These are phyloP conservation scores for Skeletonema potamos DNA, from an alignment of 108 stramenopile genomes.

Conservation along the genomic window DNA sequence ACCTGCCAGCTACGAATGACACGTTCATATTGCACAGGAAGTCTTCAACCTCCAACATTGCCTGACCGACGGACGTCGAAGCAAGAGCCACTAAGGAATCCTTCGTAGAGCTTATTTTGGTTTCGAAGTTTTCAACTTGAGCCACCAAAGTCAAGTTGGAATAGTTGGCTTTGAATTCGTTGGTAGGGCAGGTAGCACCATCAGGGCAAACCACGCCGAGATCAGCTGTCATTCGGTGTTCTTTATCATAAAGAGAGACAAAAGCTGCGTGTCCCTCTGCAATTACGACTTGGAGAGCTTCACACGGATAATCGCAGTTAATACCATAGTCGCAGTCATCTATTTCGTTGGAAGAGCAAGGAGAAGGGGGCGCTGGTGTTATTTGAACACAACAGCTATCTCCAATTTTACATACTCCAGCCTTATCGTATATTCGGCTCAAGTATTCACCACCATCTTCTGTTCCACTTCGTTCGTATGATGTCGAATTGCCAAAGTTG, in stretches of 20 bases:
- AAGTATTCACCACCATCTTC: constrained; percentile 31
- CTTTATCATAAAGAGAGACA: constrained; percentile 15
- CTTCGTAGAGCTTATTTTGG: constrained; percentile 32
- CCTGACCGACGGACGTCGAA: constrained; percentile 48
- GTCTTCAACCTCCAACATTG: constrained; percentile 47
- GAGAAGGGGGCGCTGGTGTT: not conserved
- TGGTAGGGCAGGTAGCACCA: constrained; percentile 32
- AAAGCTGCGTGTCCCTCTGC: constrained; percentile 24
- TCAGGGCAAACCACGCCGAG: constrained; percentile 44
- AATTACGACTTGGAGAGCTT: constrained; percentile 17
- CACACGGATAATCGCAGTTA: constrained; percentile 41
- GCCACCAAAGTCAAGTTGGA: constrained; percentile 33
- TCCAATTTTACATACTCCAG: constrained; percentile 36
- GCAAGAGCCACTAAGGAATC: constrained; percentile 36
- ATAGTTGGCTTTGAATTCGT: constrained; percentile 25
- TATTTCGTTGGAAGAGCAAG: constrained; percentile 21
- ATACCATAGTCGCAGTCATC: constrained; percentile 39
- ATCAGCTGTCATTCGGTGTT: constrained; percentile 39
- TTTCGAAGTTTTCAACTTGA: constrained; percentile 24
- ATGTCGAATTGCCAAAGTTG: constrained; percentile 20
- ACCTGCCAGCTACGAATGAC: constrained; percentile 36
- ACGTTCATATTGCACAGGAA: constrained; percentile 55
- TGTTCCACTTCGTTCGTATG: constrained; percentile 17
- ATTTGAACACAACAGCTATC: constrained; percentile 31
- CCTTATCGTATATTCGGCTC: constrained; percentile 41